Percentiles rank a stretch among this genome's conserved stretches.
These are phyloP conservation scores for Gryganskiella cystojenkinii DNA, from an alignment of 192 early-diverging fungal genomes.

Conservation along the genomic window DNA sequence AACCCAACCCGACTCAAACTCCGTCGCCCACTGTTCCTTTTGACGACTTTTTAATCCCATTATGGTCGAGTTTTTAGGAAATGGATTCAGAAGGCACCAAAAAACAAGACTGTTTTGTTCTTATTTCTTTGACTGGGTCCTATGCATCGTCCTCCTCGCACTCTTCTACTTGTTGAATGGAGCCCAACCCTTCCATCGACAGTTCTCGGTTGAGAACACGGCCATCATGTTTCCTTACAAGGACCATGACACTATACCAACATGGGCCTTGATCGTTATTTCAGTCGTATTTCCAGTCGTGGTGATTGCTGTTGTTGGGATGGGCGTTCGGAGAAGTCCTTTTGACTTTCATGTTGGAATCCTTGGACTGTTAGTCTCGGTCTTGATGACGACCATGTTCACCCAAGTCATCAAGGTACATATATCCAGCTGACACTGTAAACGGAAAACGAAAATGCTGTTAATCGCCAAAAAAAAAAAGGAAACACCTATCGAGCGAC, in stretches of 20 bases:
- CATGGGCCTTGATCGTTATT: conserved; percentile 48
- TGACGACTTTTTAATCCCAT: too few species aligned
- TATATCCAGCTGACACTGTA: too few species aligned
- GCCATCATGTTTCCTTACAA: conserved; percentile 68
- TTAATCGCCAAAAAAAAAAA: too few species aligned
- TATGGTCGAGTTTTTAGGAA: too few species aligned
- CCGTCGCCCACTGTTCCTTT: too few species aligned
- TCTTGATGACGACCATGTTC: conserved; percentile 54
- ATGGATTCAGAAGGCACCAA: too few species aligned
- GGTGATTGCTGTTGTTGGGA: conserved; percentile 25
- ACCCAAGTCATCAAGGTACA: conserved; percentile 60
- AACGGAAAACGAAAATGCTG: too few species aligned
- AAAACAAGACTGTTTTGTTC: too few species aligned
- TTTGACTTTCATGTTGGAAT: conserved; percentile 37
- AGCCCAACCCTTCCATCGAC: conserved; percentile 71
- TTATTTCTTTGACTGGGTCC: conserved; percentile 52
- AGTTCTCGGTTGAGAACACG: conserved; percentile 75
- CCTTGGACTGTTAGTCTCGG: conserved; percentile 50
- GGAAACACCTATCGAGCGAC: too few species aligned
- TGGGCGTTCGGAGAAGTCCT: conserved; percentile 44
- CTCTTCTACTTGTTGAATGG: conserved; percentile 67
- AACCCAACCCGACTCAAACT: too few species aligned
- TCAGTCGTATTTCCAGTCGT: conserved; percentile 45
- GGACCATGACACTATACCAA: conserved; percentile 51
- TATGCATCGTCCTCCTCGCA: conserved; percentile 66